Percentiles rank a stretch among this genome's conserved stretches.
Conservation (phyloP, 1,284 basidiomycete genomes). For the Pseudomicrostroma phylloplanum region DNA sequence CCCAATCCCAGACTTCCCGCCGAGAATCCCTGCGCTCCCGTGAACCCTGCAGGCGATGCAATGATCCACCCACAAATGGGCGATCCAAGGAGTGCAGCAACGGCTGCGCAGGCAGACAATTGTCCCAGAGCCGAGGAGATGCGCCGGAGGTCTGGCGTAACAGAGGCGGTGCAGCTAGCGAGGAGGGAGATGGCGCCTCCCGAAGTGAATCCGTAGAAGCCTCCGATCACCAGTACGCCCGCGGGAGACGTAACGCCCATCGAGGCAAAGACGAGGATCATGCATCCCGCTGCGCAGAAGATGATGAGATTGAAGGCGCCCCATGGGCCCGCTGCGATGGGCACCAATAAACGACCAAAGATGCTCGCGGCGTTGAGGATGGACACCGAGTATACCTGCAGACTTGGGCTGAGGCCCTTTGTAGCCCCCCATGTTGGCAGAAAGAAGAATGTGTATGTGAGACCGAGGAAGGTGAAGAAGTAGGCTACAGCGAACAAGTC, state of each 20-base stretch:
- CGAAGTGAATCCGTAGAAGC: constrained; percentile 36
- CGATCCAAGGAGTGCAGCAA: constrained; percentile 38
- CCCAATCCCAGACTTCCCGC: too few species aligned
- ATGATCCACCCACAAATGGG: constrained; percentile 25
- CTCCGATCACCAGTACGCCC: constrained; percentile 27
- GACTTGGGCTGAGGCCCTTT: constrained; percentile 7
- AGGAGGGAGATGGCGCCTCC: constrained; percentile 45
- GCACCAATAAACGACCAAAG: constrained; percentile 43
- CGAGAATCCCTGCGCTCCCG: too few species aligned
- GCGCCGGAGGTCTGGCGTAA: constrained; percentile 35
- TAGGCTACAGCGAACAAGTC: constrained; percentile 12
- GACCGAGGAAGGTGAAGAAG: constrained; percentile 14
- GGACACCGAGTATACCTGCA: constrained; percentile 13
- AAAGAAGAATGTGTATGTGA: constrained; percentile 32
- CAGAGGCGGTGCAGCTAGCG: constrained; percentile 37
- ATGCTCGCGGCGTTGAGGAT: constrained; percentile 14
- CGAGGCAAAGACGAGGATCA: constrained; percentile 27
- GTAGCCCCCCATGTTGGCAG: constrained; percentile 18
- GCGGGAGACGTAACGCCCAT: constrained; percentile 10
- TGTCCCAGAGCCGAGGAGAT: constrained; percentile 42
- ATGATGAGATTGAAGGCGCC: constrained; percentile 44
- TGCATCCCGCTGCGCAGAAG: constrained; percentile 23
- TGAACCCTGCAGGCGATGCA: background rate
- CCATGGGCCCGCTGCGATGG: constrained; percentile 34
- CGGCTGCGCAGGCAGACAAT: constrained; percentile 34